A percentile compares a stretch with the other conserved stretches of the same genome.
These are phyloP conservation scores for Gossypium laxum DNA, from an alignment of 441 rosid genomes.

Conservation along the genomic window DNA sequence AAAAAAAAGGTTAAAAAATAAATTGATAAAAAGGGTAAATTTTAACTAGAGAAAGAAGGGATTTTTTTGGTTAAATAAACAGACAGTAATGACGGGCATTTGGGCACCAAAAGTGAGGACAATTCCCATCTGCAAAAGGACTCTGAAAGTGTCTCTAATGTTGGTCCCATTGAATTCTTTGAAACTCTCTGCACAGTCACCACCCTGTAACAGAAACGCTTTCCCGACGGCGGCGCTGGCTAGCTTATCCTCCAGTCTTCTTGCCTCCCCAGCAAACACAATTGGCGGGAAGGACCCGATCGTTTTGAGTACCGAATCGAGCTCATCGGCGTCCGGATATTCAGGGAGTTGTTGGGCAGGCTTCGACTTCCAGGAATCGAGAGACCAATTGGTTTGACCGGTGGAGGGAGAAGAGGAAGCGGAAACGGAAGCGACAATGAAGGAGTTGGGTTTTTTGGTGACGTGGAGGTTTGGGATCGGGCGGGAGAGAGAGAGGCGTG, in stretches of 20 bases:
- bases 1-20: too few species aligned
- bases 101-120: slow-evolving; percentile 51
- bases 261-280: slow-evolving; percentile 76
- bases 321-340: slow-evolving; percentile 42
- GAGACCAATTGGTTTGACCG: slow-evolving; percentile 25
- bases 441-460: slow-evolving; percentile 7
- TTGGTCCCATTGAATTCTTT: slow-evolving; percentile 44
- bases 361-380: slow-evolving; percentile 52
- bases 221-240: slow-evolving; percentile 45
- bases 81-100: slow-evolving; percentile 45
- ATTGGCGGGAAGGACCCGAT: slow-evolving; percentile 53
- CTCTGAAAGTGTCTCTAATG: slow-evolving; percentile 45
- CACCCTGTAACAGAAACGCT: slow-evolving; percentile 46
- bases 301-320: slow-evolving; percentile 46
- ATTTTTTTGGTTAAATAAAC: background rate
- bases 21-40: background rate
- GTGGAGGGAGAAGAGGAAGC: slow-evolving; percentile 23
- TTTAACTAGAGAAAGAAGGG: background rate
- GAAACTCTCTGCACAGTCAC: slow-evolving; percentile 53
- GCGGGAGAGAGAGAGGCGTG: slow-evolving; percentile 8
- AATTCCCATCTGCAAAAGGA: slow-evolving; percentile 46
- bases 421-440: slow-evolving; percentile 19
- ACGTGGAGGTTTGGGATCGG: slow-evolving; percentile 11
- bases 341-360: slow-evolving; percentile 54
- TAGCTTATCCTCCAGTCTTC: slow-evolving; percentile 49